Evolutionary conservation across 148 eudicot species (phyloP), one percentile per base, ranked within the genome.

Genomic region (Amaranthus hypochondriacus): DNA sequence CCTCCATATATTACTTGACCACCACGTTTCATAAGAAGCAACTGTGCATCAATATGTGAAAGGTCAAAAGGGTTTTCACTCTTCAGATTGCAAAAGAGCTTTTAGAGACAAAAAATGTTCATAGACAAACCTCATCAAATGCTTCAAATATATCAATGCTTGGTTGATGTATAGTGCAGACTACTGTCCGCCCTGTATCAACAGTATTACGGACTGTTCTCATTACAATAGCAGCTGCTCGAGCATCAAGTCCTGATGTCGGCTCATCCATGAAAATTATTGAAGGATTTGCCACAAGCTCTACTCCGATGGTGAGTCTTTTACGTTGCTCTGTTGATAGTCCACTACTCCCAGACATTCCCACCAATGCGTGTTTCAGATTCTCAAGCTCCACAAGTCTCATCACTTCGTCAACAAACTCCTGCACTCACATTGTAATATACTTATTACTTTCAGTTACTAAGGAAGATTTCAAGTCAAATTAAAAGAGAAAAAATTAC

Each of bases 181-280:
- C 98, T 9, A 93, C 94, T 2, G 98, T 93, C 76, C 98, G 84
- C 79, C 98, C 97, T n/a, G 94, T 93, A 76, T 93, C 88, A 71
- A 93, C 98, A 14, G 96, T 93, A 60, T 93, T 93, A 65, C 97
- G 89, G 13, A 93, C 96, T 69, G 98, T 88, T 80, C 94, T 61
- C 98, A 93, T 91, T 6, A 93, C 98, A 77, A 93, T 91, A 62
- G 98, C 98, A 59, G 98, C 98, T 71, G 98, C 96, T 79, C 98
- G 81, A 75, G 98, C 98, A 82, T 93, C 98, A 53, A 93, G 90
- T n/a, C 98, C 98, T 73, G 98, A 93, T 56, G 98, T 93, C 4
- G 98, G 98, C 69, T 93, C 98, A 81, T 93, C 98, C 98, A 93
- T 93, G 66, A 93, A 93, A 69, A 93, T 87, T 77, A 93, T 91